Base-by-base conservation (phyloP, 768 basidiomycete genomes). In the Mycena olivaceomarginata region DNA sequence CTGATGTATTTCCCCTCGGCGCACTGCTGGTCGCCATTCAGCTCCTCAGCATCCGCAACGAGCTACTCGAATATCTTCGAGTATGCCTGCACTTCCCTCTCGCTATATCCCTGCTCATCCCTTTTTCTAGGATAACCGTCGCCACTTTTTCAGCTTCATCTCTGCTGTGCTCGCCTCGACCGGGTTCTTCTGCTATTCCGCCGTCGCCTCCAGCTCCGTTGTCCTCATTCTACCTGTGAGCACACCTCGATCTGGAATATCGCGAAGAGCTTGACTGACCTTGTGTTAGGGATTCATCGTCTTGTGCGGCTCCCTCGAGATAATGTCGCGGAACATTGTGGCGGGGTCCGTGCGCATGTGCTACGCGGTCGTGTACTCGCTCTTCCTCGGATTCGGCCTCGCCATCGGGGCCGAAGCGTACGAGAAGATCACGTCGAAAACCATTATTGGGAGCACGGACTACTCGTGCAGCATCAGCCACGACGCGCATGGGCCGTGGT, bases 281-380 rank as follows among this genome's bases (percentile, higher is more conserved):
- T 41, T 15, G 53, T 45, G 46, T 22, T 22, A 87, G 85, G 94
- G 94, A 9, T 94, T 94, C 75, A 91, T 94, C 67, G 92, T 95
- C 12, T 89, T 95, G 16, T 90, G 88, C 80, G 97, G 94, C 65
- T 90, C 93, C 13, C 91, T 97, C 41, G 96, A 97, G 82, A 85
- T 97, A 25, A 91, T 95, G 74, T 94, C 95, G 4, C 91, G 95
- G 20, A 95, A 95, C 77, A 93, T 98, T 80, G 92, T 96, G 41
- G 89, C 95, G 0, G 96, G 97, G n/a, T 93, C 95, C 13, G 96
- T 97, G 43, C 90, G 95, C 51, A 88, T 97, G 18, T 95, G 94
- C 79, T 97, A 95, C 81, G 91, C 95, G 37, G 88, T 95, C 68
- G 90, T 95, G 72, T 97, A 97, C 81, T 93, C 94, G n/a, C 87